Evolutionary conservation across 2,329 filamentous ascomycete genomes (phyloP), one percentile per base, ranked within the genome.

Genomic region (Aspergillus calidoustus): DNA sequence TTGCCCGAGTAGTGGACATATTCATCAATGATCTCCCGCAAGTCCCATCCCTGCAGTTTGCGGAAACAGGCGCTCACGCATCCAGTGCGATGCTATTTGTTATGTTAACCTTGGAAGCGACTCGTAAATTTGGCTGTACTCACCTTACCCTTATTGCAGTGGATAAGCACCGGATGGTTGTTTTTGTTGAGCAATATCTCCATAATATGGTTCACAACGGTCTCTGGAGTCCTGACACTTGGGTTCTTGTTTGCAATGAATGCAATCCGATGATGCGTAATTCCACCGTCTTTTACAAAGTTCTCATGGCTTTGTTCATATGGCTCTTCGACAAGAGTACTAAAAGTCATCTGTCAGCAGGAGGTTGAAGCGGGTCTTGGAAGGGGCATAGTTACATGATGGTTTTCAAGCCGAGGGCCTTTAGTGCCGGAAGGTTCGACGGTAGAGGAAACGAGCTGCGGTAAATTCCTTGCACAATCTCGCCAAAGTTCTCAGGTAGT

Each of bases 91-190:
- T 97, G 93, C 84, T 91, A 64, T 30, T 53, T 43, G 22, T 19
- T n/a, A 5, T 23, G 23, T 66, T 46, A 66, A 61, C 17, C n/a
- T 46, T 25, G 19, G 11, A 15, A 13, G 13, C 9, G 30, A 30
- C 11, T 28, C n/a, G 9, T 38, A 41, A 2, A 23, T 3, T 22
- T 11, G 43, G 19, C 4, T 43, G n/a, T 23, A 70, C 78, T 66
- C 77, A 88, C 86, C 79, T 89, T 95, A 73, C 93, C 93, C 69
- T 96, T 93, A 74, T 97, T 97, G 83, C 93, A 97, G 76, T 97
- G 93, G 51, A 97, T 85, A 44, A 97, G 83, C 11, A 97, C 77
- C 0, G 93, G 93, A 67, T 95, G 88, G 65, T 96, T 92, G 38
- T 82, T 78, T 53, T 84, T 84, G 71, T 96, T 86, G 57, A 94